Percentiles rank a stretch among this genome's conserved stretches.
Conservation (phyloP, 1,139 yeast species). For the Diutina rugosa region DNA sequence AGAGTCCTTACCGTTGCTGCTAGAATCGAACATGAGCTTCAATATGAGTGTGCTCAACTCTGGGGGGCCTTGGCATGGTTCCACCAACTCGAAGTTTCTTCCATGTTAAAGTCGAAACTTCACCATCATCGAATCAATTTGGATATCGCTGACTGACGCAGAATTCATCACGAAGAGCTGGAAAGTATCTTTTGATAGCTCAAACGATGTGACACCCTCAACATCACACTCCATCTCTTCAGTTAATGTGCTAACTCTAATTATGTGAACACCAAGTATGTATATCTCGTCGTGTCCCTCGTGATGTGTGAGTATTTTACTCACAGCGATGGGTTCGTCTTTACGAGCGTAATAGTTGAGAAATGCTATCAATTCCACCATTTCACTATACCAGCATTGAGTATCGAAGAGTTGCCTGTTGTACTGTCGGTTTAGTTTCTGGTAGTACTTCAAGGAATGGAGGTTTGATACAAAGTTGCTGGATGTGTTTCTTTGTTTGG, state of each 20-base stretch:
- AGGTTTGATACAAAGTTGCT: too few relatives aligned
- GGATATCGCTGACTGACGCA: background rate
- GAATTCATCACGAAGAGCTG: background rate
- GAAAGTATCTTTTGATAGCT: background rate
- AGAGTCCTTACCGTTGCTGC: too few relatives aligned
- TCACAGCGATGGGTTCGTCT: constrained; percentile 17
- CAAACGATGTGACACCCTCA: background rate
- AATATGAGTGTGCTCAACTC: background rate
- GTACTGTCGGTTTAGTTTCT: too few relatives aligned
- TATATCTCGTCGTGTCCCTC: constrained; percentile 30
- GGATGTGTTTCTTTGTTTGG: too few relatives aligned
- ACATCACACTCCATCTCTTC: background rate
- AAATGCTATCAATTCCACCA: constrained; percentile 21
- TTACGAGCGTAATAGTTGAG: constrained; percentile 13
- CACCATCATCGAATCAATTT: constrained; percentile 44
- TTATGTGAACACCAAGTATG: constrained; percentile 21
- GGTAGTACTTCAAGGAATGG: too few relatives aligned
- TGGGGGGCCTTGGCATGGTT: constrained; percentile 74
- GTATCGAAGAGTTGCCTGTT: constrained; percentile 3
- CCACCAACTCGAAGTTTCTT: constrained; percentile 67
- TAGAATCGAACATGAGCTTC: background rate
- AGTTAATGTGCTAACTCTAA: background rate
- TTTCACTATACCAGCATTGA: constrained; percentile 10
- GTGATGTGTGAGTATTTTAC: constrained; percentile 21
- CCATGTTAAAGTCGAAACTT: constrained; percentile 78